Conservation (phyloP, 371 early-diverging fungal species). For the Mortierella sp. region DNA sequence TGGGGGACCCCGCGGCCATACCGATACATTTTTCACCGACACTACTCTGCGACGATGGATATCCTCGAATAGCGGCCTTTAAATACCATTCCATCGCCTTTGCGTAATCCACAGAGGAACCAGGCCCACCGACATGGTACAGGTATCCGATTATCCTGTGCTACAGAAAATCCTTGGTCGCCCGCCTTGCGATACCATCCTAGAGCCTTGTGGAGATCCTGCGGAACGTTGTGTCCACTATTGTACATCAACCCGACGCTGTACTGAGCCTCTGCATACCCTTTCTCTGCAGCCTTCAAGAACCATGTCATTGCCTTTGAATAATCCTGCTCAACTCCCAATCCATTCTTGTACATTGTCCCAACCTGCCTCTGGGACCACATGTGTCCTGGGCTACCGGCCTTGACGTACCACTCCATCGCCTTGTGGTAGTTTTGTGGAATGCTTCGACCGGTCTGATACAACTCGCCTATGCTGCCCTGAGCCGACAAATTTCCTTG, state of each 20-base stretch:
- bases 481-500: slow-evolving; percentile 80
- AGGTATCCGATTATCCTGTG: background rate
- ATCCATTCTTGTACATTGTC: slow-evolving; percentile 74
- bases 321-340: slow-evolving; percentile 60
- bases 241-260: background rate
- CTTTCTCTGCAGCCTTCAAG: slow-evolving; percentile 5
- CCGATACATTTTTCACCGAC: slow-evolving; percentile 64
- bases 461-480: slow-evolving; percentile 78
- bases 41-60: slow-evolving; percentile 61
- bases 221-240: background rate
- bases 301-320: slow-evolving; percentile 1
- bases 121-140: slow-evolving; percentile 63
- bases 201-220: slow-evolving; percentile 16
- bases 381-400: slow-evolving; percentile 70
- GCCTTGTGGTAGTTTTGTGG: slow-evolving; percentile 63
- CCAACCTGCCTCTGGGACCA: slow-evolving; percentile 77
- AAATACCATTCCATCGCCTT: slow-evolving; percentile 69
- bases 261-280: slow-evolving; percentile 8
- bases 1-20: slow-evolving; percentile 62
- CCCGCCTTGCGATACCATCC: slow-evolving; percentile 63
- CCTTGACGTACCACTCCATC: slow-evolving; percentile 69
- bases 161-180: slow-evolving; percentile 61
- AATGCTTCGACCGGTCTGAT: slow-evolving; percentile 78
- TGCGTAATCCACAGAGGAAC: slow-evolving; percentile 61
- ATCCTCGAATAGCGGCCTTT: slow-evolving; percentile 65